A percentile compares a stretch with the other conserved stretches of the same genome.
phyloP scores from a whole-genome alignment of 2,329 filamentous ascomycete genomes.

The Penicillium sp. region DNA sequence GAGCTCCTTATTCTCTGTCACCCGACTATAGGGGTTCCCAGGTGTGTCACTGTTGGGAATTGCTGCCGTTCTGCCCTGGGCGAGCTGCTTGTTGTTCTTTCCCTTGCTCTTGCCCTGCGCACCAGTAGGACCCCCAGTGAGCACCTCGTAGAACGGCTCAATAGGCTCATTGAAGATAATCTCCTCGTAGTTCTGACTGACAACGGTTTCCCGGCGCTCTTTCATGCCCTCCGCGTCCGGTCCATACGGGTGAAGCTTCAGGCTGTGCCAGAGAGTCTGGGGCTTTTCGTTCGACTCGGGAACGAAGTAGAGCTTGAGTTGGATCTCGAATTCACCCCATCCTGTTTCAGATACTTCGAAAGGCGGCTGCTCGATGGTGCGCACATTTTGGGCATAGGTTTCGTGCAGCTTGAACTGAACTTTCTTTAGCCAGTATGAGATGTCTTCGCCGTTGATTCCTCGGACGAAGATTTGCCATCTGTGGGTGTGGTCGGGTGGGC shows the following conservation, averaged over 20 bases:
- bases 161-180: constrained; percentile 97
- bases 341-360: constrained; percentile 91
- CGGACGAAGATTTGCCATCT: constrained; percentile 95
- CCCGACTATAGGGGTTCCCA: constrained; percentile 71
- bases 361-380: constrained; percentile 77
- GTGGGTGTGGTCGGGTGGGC: constrained; percentile 91
- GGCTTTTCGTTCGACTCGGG: constrained; percentile 88
- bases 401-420: constrained; percentile 99
- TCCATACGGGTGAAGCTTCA: constrained; percentile 89
- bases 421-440: constrained; percentile 93
- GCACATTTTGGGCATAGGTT: constrained; percentile 87
- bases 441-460: constrained; percentile 83
- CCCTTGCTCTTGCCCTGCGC: constrained; percentile 56
- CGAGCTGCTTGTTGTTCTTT: constrained; percentile 53
- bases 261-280: constrained; percentile 89
- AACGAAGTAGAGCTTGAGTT: constrained; percentile 91
- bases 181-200: constrained; percentile 85
- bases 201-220: constrained; percentile 64
- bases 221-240: constrained; percentile 73
- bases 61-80: constrained; percentile 67
- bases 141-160: constrained; percentile 83
- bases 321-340: constrained; percentile 98
- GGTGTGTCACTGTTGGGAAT: constrained; percentile 69
- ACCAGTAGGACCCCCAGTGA: constrained; percentile 69
- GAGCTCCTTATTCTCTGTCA: constrained; percentile 69